These are phyloP conservation scores for Pythium grandisporangium DNA, from an alignment of 352 stramenopile species.

Conservation along the genomic window DNA sequence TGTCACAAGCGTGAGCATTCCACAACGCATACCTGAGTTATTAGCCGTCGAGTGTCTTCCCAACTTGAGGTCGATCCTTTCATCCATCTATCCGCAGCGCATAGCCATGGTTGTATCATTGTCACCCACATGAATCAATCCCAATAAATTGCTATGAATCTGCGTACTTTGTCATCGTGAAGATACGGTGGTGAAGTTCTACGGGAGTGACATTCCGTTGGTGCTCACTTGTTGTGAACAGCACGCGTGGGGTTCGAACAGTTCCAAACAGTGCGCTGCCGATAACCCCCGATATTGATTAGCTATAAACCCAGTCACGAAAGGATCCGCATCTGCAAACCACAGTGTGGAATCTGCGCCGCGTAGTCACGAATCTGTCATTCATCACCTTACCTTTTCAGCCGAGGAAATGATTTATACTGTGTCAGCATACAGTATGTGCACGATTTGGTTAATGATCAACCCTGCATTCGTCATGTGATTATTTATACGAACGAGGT, in stretches of 20 bases:
- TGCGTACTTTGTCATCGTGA: conserved; percentile 46
- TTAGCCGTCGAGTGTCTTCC: conserved; percentile 53
- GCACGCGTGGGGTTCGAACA: conserved; percentile 61
- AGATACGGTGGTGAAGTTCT: conserved; percentile 68
- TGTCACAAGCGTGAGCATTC: background rate
- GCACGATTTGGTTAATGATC: too few species aligned
- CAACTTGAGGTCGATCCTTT: conserved; percentile 46
- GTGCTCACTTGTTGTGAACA: conserved; percentile 62
- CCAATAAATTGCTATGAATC: too few species aligned
- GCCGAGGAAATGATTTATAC: conserved; percentile 71
- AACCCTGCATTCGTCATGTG: background rate
- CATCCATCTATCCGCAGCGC: conserved; percentile 25
- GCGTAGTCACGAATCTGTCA: too few species aligned
- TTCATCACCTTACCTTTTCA: conserved; percentile 60
- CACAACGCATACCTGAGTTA: conserved; percentile 37
- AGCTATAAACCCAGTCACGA: background rate
- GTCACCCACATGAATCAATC: too few species aligned
- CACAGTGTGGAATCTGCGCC: too few species aligned
- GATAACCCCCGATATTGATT: background rate
- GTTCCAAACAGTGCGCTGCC: conserved; percentile 55
- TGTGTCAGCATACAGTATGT: too few species aligned
- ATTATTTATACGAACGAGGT: too few species aligned
- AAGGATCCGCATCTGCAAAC: too few species aligned
- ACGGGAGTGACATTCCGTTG: conserved; percentile 65
- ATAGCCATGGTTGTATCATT: too few species aligned